phyloP scores from a whole-genome alignment of 768 basidiomycete species.

The Favolaschia claudopus region DNA sequence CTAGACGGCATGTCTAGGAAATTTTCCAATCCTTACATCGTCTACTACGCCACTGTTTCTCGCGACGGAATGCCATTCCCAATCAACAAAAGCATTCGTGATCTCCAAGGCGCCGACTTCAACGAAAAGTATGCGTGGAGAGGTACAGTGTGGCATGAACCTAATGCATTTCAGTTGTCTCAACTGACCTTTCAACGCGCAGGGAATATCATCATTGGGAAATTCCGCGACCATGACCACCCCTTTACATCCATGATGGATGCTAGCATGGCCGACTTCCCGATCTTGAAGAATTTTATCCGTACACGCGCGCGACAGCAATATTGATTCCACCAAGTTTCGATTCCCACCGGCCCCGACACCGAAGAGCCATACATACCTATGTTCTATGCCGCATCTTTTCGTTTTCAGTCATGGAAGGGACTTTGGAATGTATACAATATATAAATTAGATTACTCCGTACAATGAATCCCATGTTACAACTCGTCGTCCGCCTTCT shows the following conservation, averaged over 20 bases:
- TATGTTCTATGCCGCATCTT: too few relatives aligned
- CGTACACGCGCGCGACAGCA: conserved; percentile 59
- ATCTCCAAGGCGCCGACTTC: conserved; percentile 72
- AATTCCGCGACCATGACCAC: conserved; percentile 57
- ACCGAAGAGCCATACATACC: neutral
- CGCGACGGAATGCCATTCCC: conserved; percentile 87
- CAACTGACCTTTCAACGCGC: too few relatives aligned
- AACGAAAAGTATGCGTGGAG: conserved; percentile 76
- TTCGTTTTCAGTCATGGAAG: too few relatives aligned
- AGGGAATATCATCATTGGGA: conserved; percentile 78
- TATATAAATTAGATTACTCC: conserved; percentile 16
- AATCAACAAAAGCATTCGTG: conserved; percentile 75
- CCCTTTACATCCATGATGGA: conserved; percentile 69
- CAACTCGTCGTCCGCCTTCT: conserved; percentile 26
- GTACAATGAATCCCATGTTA: conserved; percentile 15
- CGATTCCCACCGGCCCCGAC: neutral
- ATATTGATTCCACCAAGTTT: conserved; percentile 4
- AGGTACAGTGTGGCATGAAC: too few relatives aligned
- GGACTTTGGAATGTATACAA: conserved; percentile 6
- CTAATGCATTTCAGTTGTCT: too few relatives aligned
- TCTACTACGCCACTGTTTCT: conserved; percentile 80
- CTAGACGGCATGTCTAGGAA: conserved; percentile 84
- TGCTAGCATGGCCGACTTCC: conserved; percentile 85
- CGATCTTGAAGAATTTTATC: conserved; percentile 82
- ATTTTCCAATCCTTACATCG: conserved; percentile 80